Conservation (phyloP, 768 basidiomycete species). For the Coprinellus aureogranulatus region DNA sequence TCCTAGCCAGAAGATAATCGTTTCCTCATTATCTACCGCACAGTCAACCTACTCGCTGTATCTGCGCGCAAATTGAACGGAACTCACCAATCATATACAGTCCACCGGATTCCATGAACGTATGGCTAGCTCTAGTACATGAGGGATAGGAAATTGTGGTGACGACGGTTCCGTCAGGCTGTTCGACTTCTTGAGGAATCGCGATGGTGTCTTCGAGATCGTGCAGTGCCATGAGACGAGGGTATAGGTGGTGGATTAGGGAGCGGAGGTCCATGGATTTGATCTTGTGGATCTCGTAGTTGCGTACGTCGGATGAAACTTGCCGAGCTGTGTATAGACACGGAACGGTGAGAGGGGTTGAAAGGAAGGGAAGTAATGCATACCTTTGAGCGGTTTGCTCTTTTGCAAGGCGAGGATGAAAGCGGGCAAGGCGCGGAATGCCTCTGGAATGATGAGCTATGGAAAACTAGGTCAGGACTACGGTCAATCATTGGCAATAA, state of each 20-base stretch:
- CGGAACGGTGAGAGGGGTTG: neutral
- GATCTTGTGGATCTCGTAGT: slow-evolving; percentile 77
- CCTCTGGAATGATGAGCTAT: slow-evolving; percentile 92
- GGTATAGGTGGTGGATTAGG: slow-evolving; percentile 81
- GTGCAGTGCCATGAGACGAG: slow-evolving; percentile 83
- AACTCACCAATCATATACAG: slow-evolving; percentile 86
- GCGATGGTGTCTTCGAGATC: slow-evolving; percentile 72
- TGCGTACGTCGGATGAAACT: slow-evolving; percentile 92
- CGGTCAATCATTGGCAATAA: neutral
- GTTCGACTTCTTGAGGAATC: slow-evolving; percentile 48
- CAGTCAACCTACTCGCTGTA: neutral
- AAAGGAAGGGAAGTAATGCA: slow-evolving; percentile 8
- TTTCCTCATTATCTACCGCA: slow-evolving; percentile 78
- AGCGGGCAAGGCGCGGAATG: slow-evolving; percentile 81
- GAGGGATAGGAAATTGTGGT: slow-evolving; percentile 67
- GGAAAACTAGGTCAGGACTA: slow-evolving; percentile 6
- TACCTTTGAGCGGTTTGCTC: slow-evolving; percentile 91
- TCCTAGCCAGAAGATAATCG: slow-evolving; percentile 89
- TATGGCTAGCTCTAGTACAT: slow-evolving; percentile 78
- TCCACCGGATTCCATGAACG: slow-evolving; percentile 86
- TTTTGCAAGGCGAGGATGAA: slow-evolving; percentile 82
- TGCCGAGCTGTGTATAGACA: slow-evolving; percentile 58
- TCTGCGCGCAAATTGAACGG: slow-evolving; percentile 8
- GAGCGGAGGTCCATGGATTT: slow-evolving; percentile 65
- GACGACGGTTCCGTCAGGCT: slow-evolving; percentile 32